These are phyloP conservation scores for Celoporthe dispersa DNA, from an alignment of 2,329 filamentous ascomycete species.

Conservation along the genomic window DNA sequence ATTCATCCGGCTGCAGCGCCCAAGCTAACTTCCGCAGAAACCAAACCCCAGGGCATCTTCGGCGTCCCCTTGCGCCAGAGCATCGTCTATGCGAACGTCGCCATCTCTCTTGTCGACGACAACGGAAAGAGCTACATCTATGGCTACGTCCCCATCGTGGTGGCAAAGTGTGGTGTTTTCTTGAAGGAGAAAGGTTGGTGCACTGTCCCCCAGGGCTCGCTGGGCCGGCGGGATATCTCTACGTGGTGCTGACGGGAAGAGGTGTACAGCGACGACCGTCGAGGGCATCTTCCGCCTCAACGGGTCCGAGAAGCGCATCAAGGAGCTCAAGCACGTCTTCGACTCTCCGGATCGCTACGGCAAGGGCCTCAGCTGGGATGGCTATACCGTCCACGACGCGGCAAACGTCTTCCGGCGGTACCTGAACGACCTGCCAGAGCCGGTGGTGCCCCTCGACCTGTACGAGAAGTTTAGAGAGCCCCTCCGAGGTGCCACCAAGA, in stretches of 20 bases:
- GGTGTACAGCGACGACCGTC: conserved; percentile 78
- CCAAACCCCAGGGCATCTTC: conserved; percentile 77
- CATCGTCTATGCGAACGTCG: conserved; percentile 97
- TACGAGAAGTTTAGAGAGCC: conserved; percentile 92
- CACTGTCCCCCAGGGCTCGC: not conserved
- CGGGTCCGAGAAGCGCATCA: conserved; percentile 97
- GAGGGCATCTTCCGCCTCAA: conserved; percentile 97
- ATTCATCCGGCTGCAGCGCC: not conserved
- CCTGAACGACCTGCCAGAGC: conserved; percentile 93
- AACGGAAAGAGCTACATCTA: conserved; percentile 96
- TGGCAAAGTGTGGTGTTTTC: conserved; percentile 97
- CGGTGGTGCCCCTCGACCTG: conserved; percentile 91
- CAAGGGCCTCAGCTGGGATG: conserved; percentile 95
- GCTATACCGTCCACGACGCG: conserved; percentile 97
- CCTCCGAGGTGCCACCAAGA: conserved; percentile 71
- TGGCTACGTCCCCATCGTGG: conserved; percentile 96
- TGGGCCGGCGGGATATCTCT: not conserved
- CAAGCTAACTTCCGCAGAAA: conserved; percentile 44
- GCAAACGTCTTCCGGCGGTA: conserved; percentile 95
- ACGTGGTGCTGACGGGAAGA: conserved; percentile 30
- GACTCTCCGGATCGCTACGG: conserved; percentile 95
- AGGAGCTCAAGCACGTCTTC: conserved; percentile 89
- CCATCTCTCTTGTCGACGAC: conserved; percentile 92
- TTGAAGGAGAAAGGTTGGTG: conserved; percentile 92
- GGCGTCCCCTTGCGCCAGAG: conserved; percentile 91